Conservation (phyloP, 2,329 filamentous ascomycete species). For the Colletotrichum brevisporum region DNA sequence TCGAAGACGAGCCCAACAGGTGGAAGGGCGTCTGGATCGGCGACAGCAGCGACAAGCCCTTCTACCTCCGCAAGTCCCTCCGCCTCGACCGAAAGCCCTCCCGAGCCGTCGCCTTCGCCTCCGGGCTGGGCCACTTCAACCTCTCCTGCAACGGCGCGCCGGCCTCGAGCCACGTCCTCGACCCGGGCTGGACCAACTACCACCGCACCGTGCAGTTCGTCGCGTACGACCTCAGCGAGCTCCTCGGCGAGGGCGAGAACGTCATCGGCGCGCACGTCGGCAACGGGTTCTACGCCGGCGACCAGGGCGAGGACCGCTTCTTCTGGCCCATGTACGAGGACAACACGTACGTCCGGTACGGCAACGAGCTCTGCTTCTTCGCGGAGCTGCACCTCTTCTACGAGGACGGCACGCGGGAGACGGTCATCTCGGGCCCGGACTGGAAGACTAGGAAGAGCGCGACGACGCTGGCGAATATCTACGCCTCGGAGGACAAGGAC, state of each 20-base stretch:
- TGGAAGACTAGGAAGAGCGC: conserved; percentile 56
- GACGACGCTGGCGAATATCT: conserved; percentile 56
- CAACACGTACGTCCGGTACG: conserved; percentile 55
- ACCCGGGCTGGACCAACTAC: conserved; percentile 58
- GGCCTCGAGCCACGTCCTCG: conserved; percentile 52
- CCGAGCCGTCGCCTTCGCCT: conserved; percentile 53
- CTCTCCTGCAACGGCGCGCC: conserved; percentile 52
- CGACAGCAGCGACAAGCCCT: conserved; percentile 55
- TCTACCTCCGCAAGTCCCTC: conserved; percentile 55
- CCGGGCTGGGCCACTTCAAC: conserved; percentile 57
- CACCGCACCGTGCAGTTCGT: conserved; percentile 58
- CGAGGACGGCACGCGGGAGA: conserved; percentile 52
- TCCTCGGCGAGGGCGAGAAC: conserved; percentile 52
- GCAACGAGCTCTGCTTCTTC: conserved; percentile 58
- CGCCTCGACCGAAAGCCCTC: conserved; percentile 47
- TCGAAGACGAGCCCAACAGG: conserved; percentile 55
- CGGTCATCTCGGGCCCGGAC: conserved; percentile 52
- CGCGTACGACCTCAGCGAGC: conserved; percentile 56
- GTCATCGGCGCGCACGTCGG: conserved; percentile 56
- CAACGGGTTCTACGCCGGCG: conserved; percentile 62
- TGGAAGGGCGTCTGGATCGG: conserved; percentile 59
- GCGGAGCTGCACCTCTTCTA: conserved; percentile 55
- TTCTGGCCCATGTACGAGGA: conserved; percentile 60
- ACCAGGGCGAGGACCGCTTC: conserved; percentile 55
- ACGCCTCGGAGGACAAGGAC: conserved; percentile 56